Evolutionary conservation across 1,284 basidiomycete species (phyloP).

Genomic region (Mrakiaceae sp.): DNA sequence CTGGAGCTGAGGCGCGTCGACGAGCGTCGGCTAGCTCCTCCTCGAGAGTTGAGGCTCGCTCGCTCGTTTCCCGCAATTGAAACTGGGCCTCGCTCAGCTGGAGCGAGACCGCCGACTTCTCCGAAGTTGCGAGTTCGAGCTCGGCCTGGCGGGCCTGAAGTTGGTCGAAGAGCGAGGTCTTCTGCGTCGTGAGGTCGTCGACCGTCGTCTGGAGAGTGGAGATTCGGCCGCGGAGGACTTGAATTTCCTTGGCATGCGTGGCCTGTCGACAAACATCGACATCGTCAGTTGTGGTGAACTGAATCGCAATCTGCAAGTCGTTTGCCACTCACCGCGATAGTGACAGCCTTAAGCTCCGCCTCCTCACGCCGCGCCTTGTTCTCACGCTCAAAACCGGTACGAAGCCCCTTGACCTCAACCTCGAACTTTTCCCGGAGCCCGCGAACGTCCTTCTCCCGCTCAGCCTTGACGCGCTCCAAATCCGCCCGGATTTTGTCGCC

Average conservation of each 20-base stretch:
- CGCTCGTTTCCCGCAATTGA: slow-evolving; percentile 65
- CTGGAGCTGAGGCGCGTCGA: background rate
- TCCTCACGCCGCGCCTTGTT: slow-evolving; percentile 51
- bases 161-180: slow-evolving; percentile 66
- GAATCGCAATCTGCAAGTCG: background rate
- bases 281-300: background rate
- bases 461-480: slow-evolving; percentile 38
- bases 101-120: slow-evolving; percentile 58
- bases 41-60: slow-evolving; percentile 54
- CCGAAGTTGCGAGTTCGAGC: slow-evolving; percentile 62
- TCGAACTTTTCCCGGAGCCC: slow-evolving; percentile 62
- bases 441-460: slow-evolving; percentile 59
- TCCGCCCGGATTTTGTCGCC: slow-evolving; percentile 42
- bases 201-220: slow-evolving; percentile 57
- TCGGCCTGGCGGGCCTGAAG: slow-evolving; percentile 77
- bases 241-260: slow-evolving; percentile 54
- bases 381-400: slow-evolving; percentile 65
- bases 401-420: slow-evolving; percentile 51
- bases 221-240: slow-evolving; percentile 52
- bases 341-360: slow-evolving; percentile 62
- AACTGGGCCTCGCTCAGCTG: slow-evolving; percentile 73
- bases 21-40: slow-evolving; percentile 53
- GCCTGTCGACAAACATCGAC: slow-evolving; percentile 40
- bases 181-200: slow-evolving; percentile 55
- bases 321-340: slow-evolving; percentile 49